These are phyloP conservation scores for Mortierella sp. DNA, from an alignment of 371 early-diverging fungal genomes.

Conservation along the genomic window DNA sequence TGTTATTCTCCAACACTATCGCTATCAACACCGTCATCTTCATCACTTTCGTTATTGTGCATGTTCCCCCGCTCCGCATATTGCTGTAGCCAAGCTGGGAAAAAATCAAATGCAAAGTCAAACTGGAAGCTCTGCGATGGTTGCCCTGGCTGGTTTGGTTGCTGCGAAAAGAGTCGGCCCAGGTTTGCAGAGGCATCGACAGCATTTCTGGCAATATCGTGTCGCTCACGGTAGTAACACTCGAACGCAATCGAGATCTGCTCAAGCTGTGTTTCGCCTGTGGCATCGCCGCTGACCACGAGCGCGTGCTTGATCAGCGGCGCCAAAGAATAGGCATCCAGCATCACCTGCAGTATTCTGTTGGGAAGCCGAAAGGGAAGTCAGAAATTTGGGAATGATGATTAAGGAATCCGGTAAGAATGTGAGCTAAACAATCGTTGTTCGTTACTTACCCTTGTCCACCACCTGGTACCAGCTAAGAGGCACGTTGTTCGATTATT, in stretches of 20 bases:
- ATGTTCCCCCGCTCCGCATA: constrained; percentile 12
- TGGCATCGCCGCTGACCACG: neutral
- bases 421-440: neutral
- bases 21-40: neutral
- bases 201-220: constrained; percentile 8
- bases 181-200: constrained; percentile 14
- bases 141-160: too few species aligned
- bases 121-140: neutral
- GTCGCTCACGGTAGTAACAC: constrained; percentile 6
- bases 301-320: constrained; percentile 16
- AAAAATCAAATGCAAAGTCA: constrained; percentile 26
- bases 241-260: constrained; percentile 7
- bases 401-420: neutral
- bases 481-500: neutral
- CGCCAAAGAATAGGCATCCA: constrained; percentile 25
- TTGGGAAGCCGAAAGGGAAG: neutral
- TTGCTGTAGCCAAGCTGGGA: constrained; percentile 22
- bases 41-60: neutral
- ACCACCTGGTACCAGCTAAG: constrained; percentile 12
- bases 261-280: constrained; percentile 3
- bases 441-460: constrained; percentile 16
- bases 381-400: neutral
- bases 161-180: constrained; percentile 1
- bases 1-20: too few species aligned
- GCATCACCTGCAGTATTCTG: constrained; percentile 18